Percentiles rank a stretch among this genome's conserved stretches.
Conservation (phyloP, 768 basidiomycete genomes). For the Gymnopilus junonius region DNA sequence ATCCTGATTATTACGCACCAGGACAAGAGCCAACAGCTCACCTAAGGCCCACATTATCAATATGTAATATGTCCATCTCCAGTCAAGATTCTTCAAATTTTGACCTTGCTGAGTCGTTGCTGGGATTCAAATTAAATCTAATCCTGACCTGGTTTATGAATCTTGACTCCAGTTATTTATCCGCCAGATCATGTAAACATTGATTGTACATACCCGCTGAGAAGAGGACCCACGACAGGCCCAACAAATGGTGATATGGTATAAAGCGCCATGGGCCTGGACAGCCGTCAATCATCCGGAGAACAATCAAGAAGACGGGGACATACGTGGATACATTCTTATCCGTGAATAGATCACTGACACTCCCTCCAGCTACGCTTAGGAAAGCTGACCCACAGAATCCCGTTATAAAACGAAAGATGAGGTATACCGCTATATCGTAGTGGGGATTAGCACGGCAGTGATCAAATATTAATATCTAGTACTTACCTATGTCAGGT, state of each 20-base stretch:
- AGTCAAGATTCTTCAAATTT: conserved; percentile 49
- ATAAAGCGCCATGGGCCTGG: conserved; percentile 58
- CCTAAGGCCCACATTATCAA: conserved; percentile 70
- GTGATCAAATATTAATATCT: background rate
- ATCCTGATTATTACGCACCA: conserved; percentile 41
- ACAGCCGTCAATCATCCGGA: background rate
- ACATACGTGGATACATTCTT: conserved; percentile 62
- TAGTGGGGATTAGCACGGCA: background rate
- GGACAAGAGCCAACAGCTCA: conserved; percentile 53
- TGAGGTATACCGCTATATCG: conserved; percentile 56
- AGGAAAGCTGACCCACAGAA: conserved; percentile 59
- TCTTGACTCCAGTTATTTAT: conserved; percentile 25
- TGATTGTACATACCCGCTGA: conserved; percentile 51
- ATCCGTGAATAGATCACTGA: conserved; percentile 62
- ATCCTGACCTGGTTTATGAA: conserved; percentile 73
- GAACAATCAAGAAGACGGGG: background rate
- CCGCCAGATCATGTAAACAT: background rate
- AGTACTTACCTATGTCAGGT: conserved; percentile 57
- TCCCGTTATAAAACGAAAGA: conserved; percentile 60
- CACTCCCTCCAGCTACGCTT: conserved; percentile 59
- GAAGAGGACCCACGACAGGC: conserved; percentile 57
- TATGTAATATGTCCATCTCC: conserved; percentile 83
- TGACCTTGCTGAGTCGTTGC: background rate
- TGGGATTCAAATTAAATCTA: too few species aligned
- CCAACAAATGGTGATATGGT: conserved; percentile 58